Conservation (phyloP, 495 filamentous ascomycete genomes). For the Cercophora sp. region DNA sequence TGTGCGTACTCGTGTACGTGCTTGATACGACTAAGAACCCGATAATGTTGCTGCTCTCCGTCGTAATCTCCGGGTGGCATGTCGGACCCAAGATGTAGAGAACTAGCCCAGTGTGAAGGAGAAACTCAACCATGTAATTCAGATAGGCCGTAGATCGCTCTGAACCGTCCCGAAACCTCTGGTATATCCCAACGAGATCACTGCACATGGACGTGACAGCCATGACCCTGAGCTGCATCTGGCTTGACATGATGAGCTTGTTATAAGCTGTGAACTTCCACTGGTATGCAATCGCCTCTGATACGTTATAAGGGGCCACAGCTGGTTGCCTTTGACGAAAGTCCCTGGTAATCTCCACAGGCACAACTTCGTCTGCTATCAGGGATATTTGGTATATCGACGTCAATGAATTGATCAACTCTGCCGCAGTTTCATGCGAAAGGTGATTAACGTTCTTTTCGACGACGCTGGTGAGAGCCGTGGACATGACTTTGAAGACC, state of each 20-base stretch:
- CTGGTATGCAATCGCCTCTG: constrained; percentile 51
- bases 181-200: constrained; percentile 65
- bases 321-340: constrained; percentile 27
- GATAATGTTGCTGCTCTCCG: constrained; percentile 74
- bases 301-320: constrained; percentile 21
- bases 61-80: constrained; percentile 87
- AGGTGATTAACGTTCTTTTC: constrained; percentile 48
- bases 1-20: constrained; percentile 66
- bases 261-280: constrained; percentile 70
- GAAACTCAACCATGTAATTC: constrained; percentile 60
- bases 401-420: constrained; percentile 32
- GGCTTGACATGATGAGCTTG: constrained; percentile 72
- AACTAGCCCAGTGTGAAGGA: constrained; percentile 62
- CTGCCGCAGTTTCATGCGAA: constrained; percentile 38
- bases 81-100: constrained; percentile 87
- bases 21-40: constrained; percentile 82
- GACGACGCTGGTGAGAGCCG: constrained; percentile 38
- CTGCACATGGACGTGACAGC: constrained; percentile 66
- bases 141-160: constrained; percentile 51
- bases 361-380: constrained; percentile 30
- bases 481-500: constrained; percentile 38
- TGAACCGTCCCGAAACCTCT: constrained; percentile 35
- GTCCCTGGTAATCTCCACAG: constrained; percentile 28
- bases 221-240: constrained; percentile 81
- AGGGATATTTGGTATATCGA: constrained; percentile 42